These are phyloP conservation scores for Chytriomyces sp. DNA, from an alignment of 192 early-diverging fungal species.

Conservation along the genomic window DNA sequence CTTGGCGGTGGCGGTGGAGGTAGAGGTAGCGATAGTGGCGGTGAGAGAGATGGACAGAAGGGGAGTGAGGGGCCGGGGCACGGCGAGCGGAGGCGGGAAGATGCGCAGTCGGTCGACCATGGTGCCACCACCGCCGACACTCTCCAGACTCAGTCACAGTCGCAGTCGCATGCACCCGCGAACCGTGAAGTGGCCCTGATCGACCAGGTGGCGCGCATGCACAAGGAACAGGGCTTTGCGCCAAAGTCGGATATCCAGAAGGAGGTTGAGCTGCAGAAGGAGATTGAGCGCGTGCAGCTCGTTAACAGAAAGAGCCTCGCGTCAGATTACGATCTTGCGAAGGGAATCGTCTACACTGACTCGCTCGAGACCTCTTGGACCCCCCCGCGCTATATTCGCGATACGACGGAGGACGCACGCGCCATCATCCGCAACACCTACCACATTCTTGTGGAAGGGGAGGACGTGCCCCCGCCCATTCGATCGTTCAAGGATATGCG, in stretches of 20 bases:
- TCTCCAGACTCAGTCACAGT: no score
- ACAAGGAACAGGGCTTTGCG: slow-evolving; percentile 52
- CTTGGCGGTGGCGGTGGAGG: no score
- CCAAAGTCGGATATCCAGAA: slow-evolving; percentile 80
- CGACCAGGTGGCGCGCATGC: slow-evolving; percentile 80
- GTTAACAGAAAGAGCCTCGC: slow-evolving; percentile 72
- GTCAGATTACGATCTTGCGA: slow-evolving; percentile 83
- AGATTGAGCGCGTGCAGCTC: slow-evolving; percentile 81
- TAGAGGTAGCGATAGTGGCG: no score
- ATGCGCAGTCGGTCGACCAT: no score
- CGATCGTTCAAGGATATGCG: slow-evolving; percentile 71
- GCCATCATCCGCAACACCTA: slow-evolving; percentile 73
- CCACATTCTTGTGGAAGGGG: slow-evolving; percentile 90
- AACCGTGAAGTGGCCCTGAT: slow-evolving; percentile 76
- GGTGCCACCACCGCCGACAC: no score
- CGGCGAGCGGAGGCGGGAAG: no score
- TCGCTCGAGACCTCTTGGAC: slow-evolving; percentile 74
- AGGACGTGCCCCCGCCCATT: slow-evolving; percentile 82
- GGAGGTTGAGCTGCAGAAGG: slow-evolving; percentile 78
- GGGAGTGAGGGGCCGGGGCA: no score
- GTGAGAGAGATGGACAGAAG: no score
- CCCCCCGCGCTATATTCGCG: slow-evolving; percentile 73
- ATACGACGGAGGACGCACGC: slow-evolving; percentile 51
- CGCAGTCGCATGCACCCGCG: no score
- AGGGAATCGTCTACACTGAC: slow-evolving; percentile 84